Base-by-base conservation (phyloP, 345 rosid species). In the Hevea brasiliensis region DNA sequence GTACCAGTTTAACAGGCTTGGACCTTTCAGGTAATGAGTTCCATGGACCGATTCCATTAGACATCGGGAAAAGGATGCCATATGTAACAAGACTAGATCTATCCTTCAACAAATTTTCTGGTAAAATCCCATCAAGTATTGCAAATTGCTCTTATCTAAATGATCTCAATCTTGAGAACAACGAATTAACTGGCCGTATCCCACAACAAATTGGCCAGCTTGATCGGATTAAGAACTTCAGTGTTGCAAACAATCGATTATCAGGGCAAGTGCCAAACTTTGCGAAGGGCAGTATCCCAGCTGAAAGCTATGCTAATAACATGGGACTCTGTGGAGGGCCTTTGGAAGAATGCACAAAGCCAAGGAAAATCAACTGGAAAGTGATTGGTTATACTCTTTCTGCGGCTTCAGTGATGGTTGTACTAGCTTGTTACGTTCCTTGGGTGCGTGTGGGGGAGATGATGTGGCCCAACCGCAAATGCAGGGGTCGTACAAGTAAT, bases 101-200 rank as follows among this genome's bases (percentile, higher is more conserved):
- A 20, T 82, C 80, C 0, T 56, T 37, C 44, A 82, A 82, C 76
- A 32, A 32, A 18, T 76, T 82, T 47, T 72, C 76, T 8, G 82
- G 78, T 23, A 51, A 68, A 20, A 82, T 79, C 58, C 82, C 82
- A 2, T 0, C 35, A 3, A 17, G 18, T 20, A 50, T 76, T 51
- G 72, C 73, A 3, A 70, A 79, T 21, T 72, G 76, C 29, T 20
- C 51, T 7, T 40, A n/a, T 75, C n/a, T 35, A 58, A 50, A 56
- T 67, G 18, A 76, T 71, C 54, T 55, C 4, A 6, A 68, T 56
- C 13, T 45, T 67, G 74, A 79, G n/a, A 61, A 61, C 58, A 80
- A 80, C 74, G 37, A 11, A 21, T 42, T 80, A 8, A 75, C 74
- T 0, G 79, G 83, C 13, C n/a, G 15, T 0, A 76, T 80, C 13